Evolutionary conservation across 768 basidiomycete genomes (phyloP), one percentile per base, ranked within the genome.

Genomic region (Dacryopinax primogenitus): DNA sequence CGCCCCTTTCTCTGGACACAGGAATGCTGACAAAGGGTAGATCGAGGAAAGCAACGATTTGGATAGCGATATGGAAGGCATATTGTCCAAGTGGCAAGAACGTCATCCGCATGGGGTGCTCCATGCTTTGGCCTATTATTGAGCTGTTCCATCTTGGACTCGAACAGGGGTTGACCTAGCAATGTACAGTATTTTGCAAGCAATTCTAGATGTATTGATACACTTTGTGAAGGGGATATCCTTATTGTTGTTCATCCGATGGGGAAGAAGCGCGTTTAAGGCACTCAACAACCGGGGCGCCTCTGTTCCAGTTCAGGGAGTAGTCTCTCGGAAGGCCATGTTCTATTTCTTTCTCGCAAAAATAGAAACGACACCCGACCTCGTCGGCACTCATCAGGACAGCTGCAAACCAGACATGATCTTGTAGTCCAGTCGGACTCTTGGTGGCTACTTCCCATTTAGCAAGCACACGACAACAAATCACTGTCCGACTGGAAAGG

Each of bases 81-180:
- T 99, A 68, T 77, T 99, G n/a, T 80, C 86, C 71, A 74, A 73
- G 12, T 96, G 98, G 69, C 85, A 91, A 72, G 89, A 91, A 63
- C 87, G 84, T 41, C 93, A 97, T 72, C 92, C 96, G 0, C 96
- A 98, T 74, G 86, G 83, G 73, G 77, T 98, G 26, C 79, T 98
- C 39, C 95, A 97, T 72, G 87, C 89, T 4, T 88, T 98, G 36
- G 90, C 85, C 34, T 98, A 87, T 75, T 98, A 94, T 75, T 99
- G 36, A 44, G 41, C 41, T 23, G 7, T 18, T 44, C 18, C 41
- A 23, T n/a, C n/a, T n/a, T 6, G 4, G 41, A 18, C 36, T 37
- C 18, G 36, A 37, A 9, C 11, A 18, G 36, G 9, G 36, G 11
- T n/a, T n/a, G n/a, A n/a, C n/a, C n/a, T n/a, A n/a, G n/a, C n/a